Base-by-base conservation (phyloP, 2,329 filamentous ascomycete genomes). In the Cordyceps javanica region DNA sequence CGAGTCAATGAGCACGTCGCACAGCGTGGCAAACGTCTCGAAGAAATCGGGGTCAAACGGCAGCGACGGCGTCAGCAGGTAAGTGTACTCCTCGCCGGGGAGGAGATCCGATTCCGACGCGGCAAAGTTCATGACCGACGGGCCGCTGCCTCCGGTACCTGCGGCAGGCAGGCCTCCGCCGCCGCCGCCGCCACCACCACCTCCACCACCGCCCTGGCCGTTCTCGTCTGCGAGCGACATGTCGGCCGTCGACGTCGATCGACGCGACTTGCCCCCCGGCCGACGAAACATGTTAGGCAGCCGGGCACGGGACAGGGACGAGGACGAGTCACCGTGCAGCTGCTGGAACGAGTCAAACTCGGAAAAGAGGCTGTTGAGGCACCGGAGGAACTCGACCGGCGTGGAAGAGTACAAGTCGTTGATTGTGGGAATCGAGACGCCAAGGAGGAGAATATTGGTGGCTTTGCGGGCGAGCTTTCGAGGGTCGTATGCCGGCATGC, bases 1-100 rank as follows among this genome's bases (percentile, higher is more conserved):
- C 67, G 87, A 90, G 70, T 97, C 94, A 65, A 97, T 95, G 60
- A 99, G 76, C 3, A 96, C 90, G 69, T 99, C 94, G 75, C 94
- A 97, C 7, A 99, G 79, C 13, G 94, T 97, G 14, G 91, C 88
- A 74, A 97, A 97, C 0, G 92, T 97, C 75, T 95, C 91, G 71
- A 93, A 94, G 67, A 96, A 99, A 72, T 99, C 94, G 0, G 94
- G 94, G 62, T 97, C 92, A 68, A 99, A 99, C 0, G 94, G 94
- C 49, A 99, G 75, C 16, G 86, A 88, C 0, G 94, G 94, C n/a
- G 93, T 97, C 21, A 97, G 80, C 2, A 99, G 79, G 69, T 93
- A 87, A 0, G 86, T 85, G 70, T 97, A 99, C 66, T 95, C 90
- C 68, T 96, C 91, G 38, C 91, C 91, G 0, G 89, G 87, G 1